Conservation (phyloP, 176 grass and related monocot species). For the Elymus sibiricus region DNA sequence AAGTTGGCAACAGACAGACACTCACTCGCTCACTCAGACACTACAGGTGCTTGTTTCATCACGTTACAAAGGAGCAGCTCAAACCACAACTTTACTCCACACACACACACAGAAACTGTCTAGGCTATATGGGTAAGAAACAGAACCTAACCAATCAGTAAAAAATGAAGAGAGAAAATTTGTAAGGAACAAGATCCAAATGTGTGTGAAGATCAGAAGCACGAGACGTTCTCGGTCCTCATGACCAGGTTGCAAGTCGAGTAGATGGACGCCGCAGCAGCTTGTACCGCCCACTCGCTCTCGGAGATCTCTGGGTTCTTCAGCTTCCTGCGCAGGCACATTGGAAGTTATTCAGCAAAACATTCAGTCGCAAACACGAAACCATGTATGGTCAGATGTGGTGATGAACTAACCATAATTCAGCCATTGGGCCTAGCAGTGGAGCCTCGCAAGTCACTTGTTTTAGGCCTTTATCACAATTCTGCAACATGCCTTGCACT, state of each 20-base stretch:
- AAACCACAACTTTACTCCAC: slow-evolving; percentile 30
- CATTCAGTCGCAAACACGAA: background rate
- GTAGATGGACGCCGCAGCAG: slow-evolving; percentile 92
- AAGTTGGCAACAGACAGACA: slow-evolving; percentile 20
- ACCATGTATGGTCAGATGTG: background rate
- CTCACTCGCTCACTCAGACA: background rate
- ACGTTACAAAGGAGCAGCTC: slow-evolving; percentile 36
- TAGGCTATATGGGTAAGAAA: slow-evolving; percentile 21
- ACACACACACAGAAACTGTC: background rate
- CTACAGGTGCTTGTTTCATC: slow-evolving; percentile 8
- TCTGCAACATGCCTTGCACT: slow-evolving; percentile 84
- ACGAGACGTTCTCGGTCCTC: slow-evolving; percentile 64
- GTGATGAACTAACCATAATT: slow-evolving; percentile 44
- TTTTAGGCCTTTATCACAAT: slow-evolving; percentile 81
- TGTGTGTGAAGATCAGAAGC: slow-evolving; percentile 39
- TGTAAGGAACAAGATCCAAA: slow-evolving; percentile 15
- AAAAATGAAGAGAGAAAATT: background rate
- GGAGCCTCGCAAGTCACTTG: slow-evolving; percentile 44
- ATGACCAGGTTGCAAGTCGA: slow-evolving; percentile 85
- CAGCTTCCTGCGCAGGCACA: slow-evolving; percentile 54
- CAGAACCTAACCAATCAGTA: slow-evolving; percentile 13
- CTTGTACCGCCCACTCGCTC: slow-evolving; percentile 73
- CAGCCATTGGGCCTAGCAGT: slow-evolving; percentile 41
- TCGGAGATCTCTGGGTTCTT: slow-evolving; percentile 65
- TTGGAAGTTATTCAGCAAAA: background rate